phyloP scores from a whole-genome alignment of 108 stramenopile genomes.

The Nitzschia palea region DNA sequence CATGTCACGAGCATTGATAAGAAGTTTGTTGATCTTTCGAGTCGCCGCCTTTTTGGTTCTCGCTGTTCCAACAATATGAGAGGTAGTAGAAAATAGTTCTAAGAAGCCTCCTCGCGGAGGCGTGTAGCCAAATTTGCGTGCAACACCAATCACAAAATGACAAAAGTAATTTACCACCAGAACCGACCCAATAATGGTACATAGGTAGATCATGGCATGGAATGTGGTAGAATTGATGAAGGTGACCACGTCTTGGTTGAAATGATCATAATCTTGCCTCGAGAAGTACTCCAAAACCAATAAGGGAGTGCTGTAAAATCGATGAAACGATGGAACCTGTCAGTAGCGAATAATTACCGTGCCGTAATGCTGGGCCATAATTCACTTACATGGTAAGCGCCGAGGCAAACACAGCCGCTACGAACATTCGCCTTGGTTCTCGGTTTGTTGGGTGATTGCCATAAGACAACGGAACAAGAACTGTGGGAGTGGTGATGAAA shows the following conservation, averaged over 20 bases:
- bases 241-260: too few species aligned
- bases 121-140: neutral
- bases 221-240: neutral
- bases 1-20: slow-evolving; percentile 32
- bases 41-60: slow-evolving; percentile 35
- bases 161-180: neutral
- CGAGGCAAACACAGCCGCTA: neutral
- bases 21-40: slow-evolving; percentile 29
- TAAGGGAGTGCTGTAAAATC: too few species aligned
- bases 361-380: too few species aligned
- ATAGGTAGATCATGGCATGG: neutral
- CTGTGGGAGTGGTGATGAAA: too few species aligned
- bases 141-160: neutral
- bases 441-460: slow-evolving; percentile 17
- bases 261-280: too few species aligned
- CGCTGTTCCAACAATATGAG: slow-evolving; percentile 6
- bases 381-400: slow-evolving; percentile 6
- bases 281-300: too few species aligned
- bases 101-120: neutral
- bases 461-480: slow-evolving; percentile 10
- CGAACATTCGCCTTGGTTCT: slow-evolving; percentile 6
- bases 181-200: neutral
- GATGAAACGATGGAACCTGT: too few species aligned
- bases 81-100: neutral
- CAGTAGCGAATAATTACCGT: too few species aligned